phyloP scores from a whole-genome alignment of 306 rosid genomes.

The Quercus mongolica region DNA sequence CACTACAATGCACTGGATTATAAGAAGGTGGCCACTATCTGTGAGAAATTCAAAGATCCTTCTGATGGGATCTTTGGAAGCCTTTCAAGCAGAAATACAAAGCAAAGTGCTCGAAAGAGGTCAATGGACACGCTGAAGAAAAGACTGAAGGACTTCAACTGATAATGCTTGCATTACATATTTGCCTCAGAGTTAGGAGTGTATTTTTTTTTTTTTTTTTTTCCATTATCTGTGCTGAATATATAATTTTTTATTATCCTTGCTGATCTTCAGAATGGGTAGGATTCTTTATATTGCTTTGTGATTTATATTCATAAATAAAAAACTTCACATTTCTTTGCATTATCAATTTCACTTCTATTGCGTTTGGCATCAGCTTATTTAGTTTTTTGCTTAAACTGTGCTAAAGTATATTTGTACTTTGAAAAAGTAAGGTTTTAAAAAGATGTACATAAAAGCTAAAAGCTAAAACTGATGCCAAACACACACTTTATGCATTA shows the following conservation, averaged over 20 bases:
- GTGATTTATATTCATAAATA: neutral
- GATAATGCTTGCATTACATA: slow-evolving; percentile 19
- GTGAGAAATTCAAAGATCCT: slow-evolving; percentile 86
- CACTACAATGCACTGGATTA: slow-evolving; percentile 78
- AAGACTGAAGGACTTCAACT: slow-evolving; percentile 84
- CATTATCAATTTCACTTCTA: neutral
- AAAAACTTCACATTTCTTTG: neutral
- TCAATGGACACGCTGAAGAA: slow-evolving; percentile 86
- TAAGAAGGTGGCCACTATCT: slow-evolving; percentile 68
- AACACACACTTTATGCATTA: neutral
- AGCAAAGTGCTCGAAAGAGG: slow-evolving; percentile 82
- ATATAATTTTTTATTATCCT: neutral
- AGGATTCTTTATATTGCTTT: slow-evolving; percentile 8
- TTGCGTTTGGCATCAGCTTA: too few relatives aligned
- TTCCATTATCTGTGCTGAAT: too few relatives aligned
- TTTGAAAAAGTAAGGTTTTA: too few relatives aligned
- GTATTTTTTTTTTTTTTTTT: neutral
- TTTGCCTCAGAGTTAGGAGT: slow-evolving; percentile 34
- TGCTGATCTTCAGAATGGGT: slow-evolving; percentile 12
- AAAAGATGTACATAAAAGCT: too few relatives aligned
- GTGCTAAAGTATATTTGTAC: too few relatives aligned
- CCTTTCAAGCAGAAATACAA: slow-evolving; percentile 65
- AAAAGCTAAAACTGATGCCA: too few relatives aligned
- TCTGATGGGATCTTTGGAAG: slow-evolving; percentile 84
- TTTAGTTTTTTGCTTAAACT: too few relatives aligned